Evolutionary conservation across 768 basidiomycete genomes (phyloP), one percentile per base, ranked within the genome.

Genomic region (Pulveroboletus ravenelii): DNA sequence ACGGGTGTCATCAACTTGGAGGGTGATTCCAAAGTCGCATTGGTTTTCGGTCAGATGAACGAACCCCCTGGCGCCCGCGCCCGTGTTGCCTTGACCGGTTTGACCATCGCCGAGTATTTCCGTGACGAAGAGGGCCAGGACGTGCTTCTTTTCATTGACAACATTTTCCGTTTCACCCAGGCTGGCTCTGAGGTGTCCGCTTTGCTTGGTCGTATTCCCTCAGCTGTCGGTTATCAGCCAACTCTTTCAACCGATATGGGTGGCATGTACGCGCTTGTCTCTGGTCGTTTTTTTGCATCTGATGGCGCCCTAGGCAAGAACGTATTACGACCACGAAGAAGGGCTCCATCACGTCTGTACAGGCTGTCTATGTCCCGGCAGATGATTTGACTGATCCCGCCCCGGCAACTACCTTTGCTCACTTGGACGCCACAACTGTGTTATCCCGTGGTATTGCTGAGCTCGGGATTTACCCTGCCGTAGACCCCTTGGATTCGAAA

Each of bases 91-190:
- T 85, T 99, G 64, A 98, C 96, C 62, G 96, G 96, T 74, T 78
- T 99, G 53, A 99, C 96, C 68, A 98, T 98, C 62, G 96, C 96
- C 59, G 96, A 99, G 77, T 99, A 98, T 79, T 99, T 99, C 96
- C 94, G 96, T 85, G 96, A 99, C 65, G 95, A 98, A 78, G 95
- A 99, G 78, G 96, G 96, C 58, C 96, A 99, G 74, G 96, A 99
- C 73, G 96, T 99, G 80, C 82, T 99, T 70, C 86, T 99, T 69
- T 99, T 99, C 83, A 99, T 99, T 70, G 96, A 99, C 89, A 99
- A 99, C 85, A 99, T 99, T 76, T 99, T 99, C 96, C 94, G 96
- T 70, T 99, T 99, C 90, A 99, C 96, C 62, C 96, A 98, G 74
- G 96, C 96, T 67, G 96, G 96, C 86, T 99, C 96, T 58, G 96